These are phyloP conservation scores for Naganishia randhawae DNA, from an alignment of 768 basidiomycete species.

Conservation along the genomic window DNA sequence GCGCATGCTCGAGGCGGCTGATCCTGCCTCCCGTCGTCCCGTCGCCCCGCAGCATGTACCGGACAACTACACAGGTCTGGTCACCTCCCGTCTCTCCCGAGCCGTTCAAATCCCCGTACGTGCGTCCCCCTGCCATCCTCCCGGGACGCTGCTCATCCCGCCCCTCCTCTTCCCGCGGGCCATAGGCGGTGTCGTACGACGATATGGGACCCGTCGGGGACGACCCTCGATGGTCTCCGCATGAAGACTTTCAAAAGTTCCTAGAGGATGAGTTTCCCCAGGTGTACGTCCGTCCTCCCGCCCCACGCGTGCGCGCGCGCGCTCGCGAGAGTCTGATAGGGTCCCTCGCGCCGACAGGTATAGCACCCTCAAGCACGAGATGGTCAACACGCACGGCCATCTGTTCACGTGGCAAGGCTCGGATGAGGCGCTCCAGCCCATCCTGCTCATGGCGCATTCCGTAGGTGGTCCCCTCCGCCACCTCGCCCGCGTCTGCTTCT, in stretches of 20 bases:
- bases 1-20: neutral
- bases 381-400: conserved; percentile 74
- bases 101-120: conserved; percentile 30
- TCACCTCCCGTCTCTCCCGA: conserved; percentile 13
- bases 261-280: conserved; percentile 41
- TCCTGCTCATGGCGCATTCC: conserved; percentile 55
- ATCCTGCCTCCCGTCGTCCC: neutral
- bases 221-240: conserved; percentile 41
- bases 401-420: conserved; percentile 70
- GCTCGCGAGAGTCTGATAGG: neutral
- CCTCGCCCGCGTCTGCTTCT: neutral
- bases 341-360: conserved; percentile 33
- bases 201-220: conserved; percentile 36
- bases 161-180: neutral
- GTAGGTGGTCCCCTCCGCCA: neutral
- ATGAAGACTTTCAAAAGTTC: conserved; percentile 40
- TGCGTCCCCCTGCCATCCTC: neutral
- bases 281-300: conserved; percentile 30
- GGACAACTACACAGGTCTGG: conserved; percentile 21
- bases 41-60: conserved; percentile 4
- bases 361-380: conserved; percentile 57
- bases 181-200: conserved; percentile 45
- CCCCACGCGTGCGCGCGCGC: neutral
- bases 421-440: conserved; percentile 61
- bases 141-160: neutral